Base-by-base conservation (phyloP, 2,329 filamentous ascomycete genomes). In the Fusarium mangiferae region DNA sequence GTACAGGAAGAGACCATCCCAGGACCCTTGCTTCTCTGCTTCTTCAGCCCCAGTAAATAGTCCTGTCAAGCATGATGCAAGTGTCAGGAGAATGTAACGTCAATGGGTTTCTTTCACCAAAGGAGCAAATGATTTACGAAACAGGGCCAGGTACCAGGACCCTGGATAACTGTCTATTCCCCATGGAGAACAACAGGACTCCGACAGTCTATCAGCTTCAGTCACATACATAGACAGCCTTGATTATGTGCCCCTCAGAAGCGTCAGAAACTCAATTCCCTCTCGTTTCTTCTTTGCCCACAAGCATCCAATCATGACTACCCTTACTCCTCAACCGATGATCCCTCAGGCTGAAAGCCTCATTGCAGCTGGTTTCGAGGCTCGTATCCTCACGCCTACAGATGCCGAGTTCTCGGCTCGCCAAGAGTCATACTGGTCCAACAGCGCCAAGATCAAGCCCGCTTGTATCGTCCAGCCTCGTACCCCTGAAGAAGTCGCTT, bases 351-450 rank as follows among this genome's bases (percentile, higher is more conserved):
- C 62, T 3, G 49, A 68, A 42, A 42, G 54, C 20, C 68, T 74
- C 3, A 14, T 72, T 12, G 60, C 35, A 14, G 71, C 68, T 45
- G 71, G 71, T 6, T 68, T 74, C 9, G 52, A 62, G 30, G 42
- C 67, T 20, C 63, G 51, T 1, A 46, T 74, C 28, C 45, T 72
- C n/a, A 36, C 41, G 17, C 67, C 63, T 3, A 45, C 39, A 3
- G 67, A 74, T 57, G 41, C 71, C 4, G 67, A 69, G 26, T 74
- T 61, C 28, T 51, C 36, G 6, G 63, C 54, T 35, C 72, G 72
- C 44, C 68, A 74, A 46, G 72, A 74, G 4, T 74, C 72, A 22
- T 74, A 74, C 57, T 73, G 69, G 69, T 73, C 70, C 44, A 73
- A 66, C 39, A 73, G 70, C 22, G 70, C 69, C 24, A 73, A 73